phyloP scores from a whole-genome alignment of 1,284 basidiomycete species.

The Ceratobasidium sp. region DNA sequence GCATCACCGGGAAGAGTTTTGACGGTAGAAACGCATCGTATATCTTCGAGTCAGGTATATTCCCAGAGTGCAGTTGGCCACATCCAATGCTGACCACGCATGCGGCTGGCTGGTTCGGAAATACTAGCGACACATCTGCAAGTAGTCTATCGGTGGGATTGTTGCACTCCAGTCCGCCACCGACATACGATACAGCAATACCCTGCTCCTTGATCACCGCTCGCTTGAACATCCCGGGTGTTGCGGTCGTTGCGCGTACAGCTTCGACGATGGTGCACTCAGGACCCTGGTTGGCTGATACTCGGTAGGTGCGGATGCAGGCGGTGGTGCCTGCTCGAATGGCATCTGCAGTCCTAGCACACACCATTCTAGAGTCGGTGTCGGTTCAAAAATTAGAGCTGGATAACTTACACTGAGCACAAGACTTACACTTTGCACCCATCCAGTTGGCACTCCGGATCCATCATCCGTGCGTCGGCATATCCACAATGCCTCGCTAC shows the following conservation, averaged over 20 bases:
- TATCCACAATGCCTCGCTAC: no score
- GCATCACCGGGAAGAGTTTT: background rate
- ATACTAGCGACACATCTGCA: background rate
- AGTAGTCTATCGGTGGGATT: constrained; percentile 2
- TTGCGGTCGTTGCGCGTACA: background rate
- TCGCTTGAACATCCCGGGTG: constrained; percentile 1
- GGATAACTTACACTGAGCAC: background rate
- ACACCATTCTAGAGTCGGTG: background rate
- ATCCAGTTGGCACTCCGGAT: no score
- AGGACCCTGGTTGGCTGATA: background rate
- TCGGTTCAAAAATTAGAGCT: background rate
- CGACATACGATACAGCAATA: background rate
- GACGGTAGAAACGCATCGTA: background rate
- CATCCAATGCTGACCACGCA: constrained; percentile 12
- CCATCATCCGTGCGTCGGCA: no score
- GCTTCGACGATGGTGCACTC: constrained; percentile 12
- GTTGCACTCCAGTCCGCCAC: background rate
- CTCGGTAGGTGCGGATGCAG: constrained; percentile 2
- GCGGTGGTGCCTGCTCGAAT: background rate
- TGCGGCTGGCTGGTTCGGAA: background rate
- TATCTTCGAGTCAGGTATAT: background rate
- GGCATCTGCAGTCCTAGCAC: background rate
- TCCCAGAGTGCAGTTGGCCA: background rate
- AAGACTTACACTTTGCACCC: constrained; percentile 2
- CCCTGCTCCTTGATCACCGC: background rate